Evolutionary conservation across 352 stramenopile species (phyloP), one percentile per base, ranked within the genome.

Genomic region (Pythium sp.): DNA sequence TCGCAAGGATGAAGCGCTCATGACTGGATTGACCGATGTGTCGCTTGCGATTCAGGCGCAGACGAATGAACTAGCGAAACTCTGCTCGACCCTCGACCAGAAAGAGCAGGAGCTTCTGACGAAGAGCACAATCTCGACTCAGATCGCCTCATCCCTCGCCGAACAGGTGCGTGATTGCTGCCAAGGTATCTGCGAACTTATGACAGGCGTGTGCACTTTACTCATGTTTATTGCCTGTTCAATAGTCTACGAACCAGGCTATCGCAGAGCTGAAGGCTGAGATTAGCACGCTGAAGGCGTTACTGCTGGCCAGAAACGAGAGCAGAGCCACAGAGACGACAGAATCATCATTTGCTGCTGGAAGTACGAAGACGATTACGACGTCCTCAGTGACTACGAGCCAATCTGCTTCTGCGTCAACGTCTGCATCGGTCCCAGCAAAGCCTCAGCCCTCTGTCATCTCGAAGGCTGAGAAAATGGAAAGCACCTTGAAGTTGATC

Each of bases 241-340:
- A 15, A 18, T 47, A 83, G 71, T 67, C 65, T 58, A 90, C 72
- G 38, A 75, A 73, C 58, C 80, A 87, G 58, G 82, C 81, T 18
- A 89, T 93, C 55, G 81, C 85, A 0, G 81, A 90, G 56, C 69
- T 93, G 43, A 85, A 87, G 47, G 81, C 85, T 22, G 82, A 93
- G 61, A 77, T 93, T 32, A 84, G 73, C 32, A 92, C 82, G 5
- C 58, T 90, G 24, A 92, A 90, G 62, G 73, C 82, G 57, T 67
- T 92, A 1, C 67, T 90, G 47, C 41, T 90, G 22, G 64, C 75
- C 5, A 84, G 80, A 32, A 76, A 64, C 65, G 22, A 71, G 63
- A 34, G 60, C 15, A 41, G 56, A 61, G 32, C 20, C 11, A 22
- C 26, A n/a, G 56, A 61, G 32, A 61, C n/a, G 32, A 61, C 47